These are phyloP conservation scores for Penicillium mononematosum DNA, from an alignment of 495 filamentous ascomycete species.

Conservation along the genomic window DNA sequence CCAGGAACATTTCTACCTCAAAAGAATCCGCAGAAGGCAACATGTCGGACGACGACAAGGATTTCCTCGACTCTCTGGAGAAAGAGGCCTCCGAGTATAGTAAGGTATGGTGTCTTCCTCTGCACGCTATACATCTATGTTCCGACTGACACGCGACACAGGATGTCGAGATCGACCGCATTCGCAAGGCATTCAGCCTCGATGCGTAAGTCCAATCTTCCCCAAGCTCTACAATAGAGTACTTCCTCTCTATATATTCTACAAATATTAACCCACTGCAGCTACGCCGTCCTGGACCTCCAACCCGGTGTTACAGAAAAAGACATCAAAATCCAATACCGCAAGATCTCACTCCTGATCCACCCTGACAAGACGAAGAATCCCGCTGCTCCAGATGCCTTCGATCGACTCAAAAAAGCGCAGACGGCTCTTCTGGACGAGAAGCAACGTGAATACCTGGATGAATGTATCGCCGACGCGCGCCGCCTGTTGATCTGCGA, in stretches of 20 bases:
- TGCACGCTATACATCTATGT: not conserved
- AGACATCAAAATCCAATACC: slow-evolving; percentile 92
- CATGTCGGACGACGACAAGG: slow-evolving; percentile 64
- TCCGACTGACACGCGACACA: slow-evolving; percentile 36
- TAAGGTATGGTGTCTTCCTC: slow-evolving; percentile 57
- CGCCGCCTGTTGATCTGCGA: slow-evolving; percentile 92
- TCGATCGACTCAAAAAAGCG: slow-evolving; percentile 94
- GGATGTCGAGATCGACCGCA: slow-evolving; percentile 96
- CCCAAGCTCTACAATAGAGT: not conserved
- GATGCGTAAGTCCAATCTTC: slow-evolving; percentile 66
- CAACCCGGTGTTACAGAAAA: slow-evolving; percentile 93
- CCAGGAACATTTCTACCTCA: not conserved
- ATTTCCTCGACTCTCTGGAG: slow-evolving; percentile 81
- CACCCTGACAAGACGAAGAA: slow-evolving; percentile 98
- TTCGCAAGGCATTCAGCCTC: slow-evolving; percentile 83
- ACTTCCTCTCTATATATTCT: not conserved
- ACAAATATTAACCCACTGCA: slow-evolving; percentile 24
- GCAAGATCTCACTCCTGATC: slow-evolving; percentile 95
- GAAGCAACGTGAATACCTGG: slow-evolving; percentile 79
- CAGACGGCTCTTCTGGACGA: slow-evolving; percentile 90
- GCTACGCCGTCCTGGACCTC: slow-evolving; percentile 92
- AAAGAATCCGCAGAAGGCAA: slow-evolving; percentile 1
- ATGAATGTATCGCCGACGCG: slow-evolving; percentile 94
- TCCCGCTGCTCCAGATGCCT: slow-evolving; percentile 86
- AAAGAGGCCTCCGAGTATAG: slow-evolving; percentile 84